Evolutionary conservation across 495 filamentous ascomycete genomes (phyloP), one percentile per base, ranked within the genome.

Genomic region (Hypoxylon fragiforme): DNA sequence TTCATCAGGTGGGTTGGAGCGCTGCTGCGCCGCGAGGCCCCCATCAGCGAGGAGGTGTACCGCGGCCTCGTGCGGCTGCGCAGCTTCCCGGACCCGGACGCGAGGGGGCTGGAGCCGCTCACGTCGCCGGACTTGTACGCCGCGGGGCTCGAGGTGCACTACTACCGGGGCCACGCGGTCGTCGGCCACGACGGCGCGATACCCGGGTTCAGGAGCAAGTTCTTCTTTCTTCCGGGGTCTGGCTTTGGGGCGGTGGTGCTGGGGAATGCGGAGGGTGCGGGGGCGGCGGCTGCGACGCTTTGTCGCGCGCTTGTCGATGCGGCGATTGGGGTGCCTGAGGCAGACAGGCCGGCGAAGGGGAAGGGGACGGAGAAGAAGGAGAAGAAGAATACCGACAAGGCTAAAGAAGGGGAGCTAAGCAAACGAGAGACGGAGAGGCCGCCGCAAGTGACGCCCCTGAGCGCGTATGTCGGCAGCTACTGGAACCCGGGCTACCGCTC

Each of bases 1-100:
- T 81, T 77, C 30, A 61, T 77, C 0, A 72, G 72, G 28, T 83
- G 78, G 76, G 45, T 78, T 1, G 62, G 63, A 9, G 71, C 71
- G 0, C 7, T 68, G 1, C 44, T 72, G 20, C 38, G 38, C 12
- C 34, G 50, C 16, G 53, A 66, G 3, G 65, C 55, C 0, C 78
- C 73, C 0, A 43, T 75, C 4, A 69, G 67, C 14, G 43, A 65
- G 34, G 57, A 66, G 15, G 67, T 67, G 1, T 71, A 78, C 39
- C 57, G 62, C 7, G 62, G 62, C 2, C 49, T 81, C 3, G 56
- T 57, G 0, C 57, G 45, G 3, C 65, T 72, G 0, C 68, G 76
- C 1, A 62, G 44, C 0, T 41, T 78, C 3, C 34, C 61, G 4
- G 24, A 56, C 2, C 43, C 39, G 6, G 26, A 15, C 34, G 24